Evolutionary conservation across 225 moss, liverwort and hornwort species (phyloP).

Genomic region (Sphagnum tenellum): DNA sequence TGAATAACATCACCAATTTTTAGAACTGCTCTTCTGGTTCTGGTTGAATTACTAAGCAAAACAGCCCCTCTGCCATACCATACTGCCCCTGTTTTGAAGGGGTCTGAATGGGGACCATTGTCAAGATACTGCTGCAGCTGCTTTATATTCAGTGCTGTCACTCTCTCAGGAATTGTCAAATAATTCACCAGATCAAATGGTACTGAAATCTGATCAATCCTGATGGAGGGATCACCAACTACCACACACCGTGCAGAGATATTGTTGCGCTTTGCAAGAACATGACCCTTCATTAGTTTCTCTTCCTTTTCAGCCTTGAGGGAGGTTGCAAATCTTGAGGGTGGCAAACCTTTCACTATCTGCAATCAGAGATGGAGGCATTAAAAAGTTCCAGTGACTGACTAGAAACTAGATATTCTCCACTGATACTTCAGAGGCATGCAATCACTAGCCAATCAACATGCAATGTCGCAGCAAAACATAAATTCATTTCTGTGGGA

Average conservation of each 20-base stretch:
- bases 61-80: conserved; percentile 35
- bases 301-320: conserved; percentile 25
- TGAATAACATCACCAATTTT: conserved; percentile 62
- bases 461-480: too few species aligned
- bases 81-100: conserved; percentile 37
- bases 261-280: conserved; percentile 69
- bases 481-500: too few species aligned
- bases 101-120: conserved; percentile 30
- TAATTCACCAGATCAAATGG: conserved; percentile 50
- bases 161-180: conserved; percentile 68
- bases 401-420: too few species aligned
- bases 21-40: conserved; percentile 12
- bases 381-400: background rate
- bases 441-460: too few species aligned
- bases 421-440: too few species aligned
- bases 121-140: conserved; percentile 51
- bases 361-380: conserved; percentile 25
- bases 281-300: conserved; percentile 57
- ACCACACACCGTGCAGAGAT: conserved; percentile 66
- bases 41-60: conserved; percentile 10
- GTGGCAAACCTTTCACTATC: conserved; percentile 58
- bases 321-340: background rate
- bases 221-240: conserved; percentile 76
- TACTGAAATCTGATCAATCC: conserved; percentile 61
- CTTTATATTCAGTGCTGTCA: conserved; percentile 41